Percentiles rank a stretch among this genome's conserved stretches.
phyloP scores from a whole-genome alignment of 2,329 filamentous ascomycete genomes.

The Ceratocystis destructans region DNA sequence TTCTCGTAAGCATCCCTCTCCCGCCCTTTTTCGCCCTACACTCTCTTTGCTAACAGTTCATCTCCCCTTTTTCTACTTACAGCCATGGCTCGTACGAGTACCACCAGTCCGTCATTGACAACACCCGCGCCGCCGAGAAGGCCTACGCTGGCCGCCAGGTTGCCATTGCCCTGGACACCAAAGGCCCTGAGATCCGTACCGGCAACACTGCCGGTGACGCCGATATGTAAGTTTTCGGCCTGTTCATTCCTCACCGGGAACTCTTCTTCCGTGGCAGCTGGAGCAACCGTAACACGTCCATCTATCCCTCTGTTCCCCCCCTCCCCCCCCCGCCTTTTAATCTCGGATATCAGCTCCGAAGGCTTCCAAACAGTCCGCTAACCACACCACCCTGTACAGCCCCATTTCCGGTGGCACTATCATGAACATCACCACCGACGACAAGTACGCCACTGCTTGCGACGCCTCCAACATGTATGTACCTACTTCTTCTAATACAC shows the following conservation, averaged over 20 bases:
- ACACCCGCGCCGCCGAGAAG: constrained; percentile 76
- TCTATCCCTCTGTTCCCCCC: too few relatives aligned
- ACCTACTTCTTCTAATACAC: background rate
- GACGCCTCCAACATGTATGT: constrained; percentile 88
- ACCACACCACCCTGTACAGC: constrained; percentile 12
- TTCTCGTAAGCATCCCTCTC: constrained; percentile 35
- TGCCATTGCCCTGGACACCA: constrained; percentile 80
- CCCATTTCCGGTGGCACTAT: constrained; percentile 71
- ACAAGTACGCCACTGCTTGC: constrained; percentile 70
- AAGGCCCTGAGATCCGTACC: constrained; percentile 49
- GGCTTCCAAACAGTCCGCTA: background rate
- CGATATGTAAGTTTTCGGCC: constrained; percentile 41
- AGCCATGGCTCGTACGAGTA: constrained; percentile 67
- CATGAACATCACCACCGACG: constrained; percentile 94
- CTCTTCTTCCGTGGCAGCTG: background rate
- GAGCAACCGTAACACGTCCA: background rate
- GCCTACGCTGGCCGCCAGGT: constrained; percentile 68
- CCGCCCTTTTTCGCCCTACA: background rate
- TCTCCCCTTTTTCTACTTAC: background rate
- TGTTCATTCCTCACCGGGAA: too few relatives aligned
- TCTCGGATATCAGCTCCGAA: background rate
- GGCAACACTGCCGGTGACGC: constrained; percentile 66
- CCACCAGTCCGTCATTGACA: constrained; percentile 95
- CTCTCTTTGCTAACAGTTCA: background rate
- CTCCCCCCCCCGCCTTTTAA: background rate